Percentiles rank a stretch among this genome's conserved stretches.
phyloP scores from a whole-genome alignment of 2,329 filamentous ascomycete genomes.

The Aspergillus spinulosporus region DNA sequence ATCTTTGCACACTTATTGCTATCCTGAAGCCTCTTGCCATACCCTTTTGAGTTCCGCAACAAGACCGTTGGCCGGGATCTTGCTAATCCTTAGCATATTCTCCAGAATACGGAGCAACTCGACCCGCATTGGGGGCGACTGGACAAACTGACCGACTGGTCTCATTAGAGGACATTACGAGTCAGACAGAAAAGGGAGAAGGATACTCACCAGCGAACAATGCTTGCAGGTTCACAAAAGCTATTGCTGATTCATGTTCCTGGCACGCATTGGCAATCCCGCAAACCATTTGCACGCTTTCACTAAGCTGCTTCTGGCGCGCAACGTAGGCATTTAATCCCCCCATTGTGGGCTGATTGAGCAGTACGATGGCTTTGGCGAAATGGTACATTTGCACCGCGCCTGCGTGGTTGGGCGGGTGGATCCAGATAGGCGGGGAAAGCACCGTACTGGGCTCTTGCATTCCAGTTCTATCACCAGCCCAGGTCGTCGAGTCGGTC shows the following conservation, averaged over 20 bases:
- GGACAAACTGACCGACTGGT: constrained; percentile 20
- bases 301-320: constrained; percentile 19
- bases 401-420: constrained; percentile 49
- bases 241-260: constrained; percentile 22
- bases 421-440: constrained; percentile 52
- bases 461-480: neutral
- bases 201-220: constrained; percentile 20
- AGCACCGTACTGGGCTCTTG: neutral
- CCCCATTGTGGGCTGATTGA: constrained; percentile 53
- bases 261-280: constrained; percentile 19
- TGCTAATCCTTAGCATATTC: constrained; percentile 21
- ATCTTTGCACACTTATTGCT: neutral
- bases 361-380: constrained; percentile 52
- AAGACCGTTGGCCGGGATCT: constrained; percentile 17
- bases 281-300: constrained; percentile 20
- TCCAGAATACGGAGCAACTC: constrained; percentile 17
- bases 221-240: constrained; percentile 25
- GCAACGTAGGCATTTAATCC: constrained; percentile 48
- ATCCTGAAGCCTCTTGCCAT: constrained; percentile 22
- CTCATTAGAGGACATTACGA: neutral
- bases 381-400: constrained; percentile 55
- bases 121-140: constrained; percentile 12
- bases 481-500: neutral
- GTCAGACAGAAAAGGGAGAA: neutral
- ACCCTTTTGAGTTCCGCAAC: constrained; percentile 13